A percentile compares a stretch with the other conserved stretches of the same genome.
Conservation (phyloP, 139 green algal species). For the Mychonastes homosphaera region DNA sequence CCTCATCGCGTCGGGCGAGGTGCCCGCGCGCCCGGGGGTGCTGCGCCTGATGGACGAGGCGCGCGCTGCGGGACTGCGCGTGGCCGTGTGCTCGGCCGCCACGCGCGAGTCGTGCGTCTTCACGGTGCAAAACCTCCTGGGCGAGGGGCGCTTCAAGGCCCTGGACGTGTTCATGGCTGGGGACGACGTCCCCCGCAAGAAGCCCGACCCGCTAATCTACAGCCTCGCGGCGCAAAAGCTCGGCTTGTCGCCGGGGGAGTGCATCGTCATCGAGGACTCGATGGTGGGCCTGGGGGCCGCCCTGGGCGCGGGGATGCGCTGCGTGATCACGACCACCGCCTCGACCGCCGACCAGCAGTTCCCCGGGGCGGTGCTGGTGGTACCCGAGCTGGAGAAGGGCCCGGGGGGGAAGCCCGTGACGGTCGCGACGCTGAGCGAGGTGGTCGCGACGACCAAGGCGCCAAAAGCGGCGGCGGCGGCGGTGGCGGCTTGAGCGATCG, state of each 20-base stretch:
- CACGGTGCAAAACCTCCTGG: conserved; percentile 66
- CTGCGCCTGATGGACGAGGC: conserved; percentile 77
- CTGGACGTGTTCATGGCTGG: conserved; percentile 55
- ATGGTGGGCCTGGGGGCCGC: conserved; percentile 75
- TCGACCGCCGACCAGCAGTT: conserved; percentile 34
- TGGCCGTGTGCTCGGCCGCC: conserved; percentile 80
- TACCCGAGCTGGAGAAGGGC: conserved; percentile 15
- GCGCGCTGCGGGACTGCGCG: conserved; percentile 34
- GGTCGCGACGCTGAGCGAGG: too few species aligned
- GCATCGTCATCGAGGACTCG: conserved; percentile 90
- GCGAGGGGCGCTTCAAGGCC: conserved; percentile 48
- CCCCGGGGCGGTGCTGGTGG: conserved; percentile 15
- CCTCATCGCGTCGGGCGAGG: conserved; percentile 41
- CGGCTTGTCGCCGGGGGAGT: conserved; percentile 59
- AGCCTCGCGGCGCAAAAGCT: conserved; percentile 66
- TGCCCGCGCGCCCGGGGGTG: conserved; percentile 53
- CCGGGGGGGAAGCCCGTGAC: conserved; percentile 2
- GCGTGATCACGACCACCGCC: conserved; percentile 66
- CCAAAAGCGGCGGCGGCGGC: too few species aligned
- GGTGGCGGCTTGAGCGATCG: too few species aligned
- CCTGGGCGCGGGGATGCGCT: conserved; percentile 83
- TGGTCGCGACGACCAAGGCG: too few species aligned
- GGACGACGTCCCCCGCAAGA: conserved; percentile 85
- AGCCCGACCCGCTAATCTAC: conserved; percentile 88
- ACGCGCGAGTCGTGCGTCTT: conserved; percentile 62